Percentiles rank a stretch among this genome's conserved stretches.
These are phyloP conservation scores for Solanum hybrid DNA, from an alignment of 305 asterid species.

Conservation along the genomic window DNA sequence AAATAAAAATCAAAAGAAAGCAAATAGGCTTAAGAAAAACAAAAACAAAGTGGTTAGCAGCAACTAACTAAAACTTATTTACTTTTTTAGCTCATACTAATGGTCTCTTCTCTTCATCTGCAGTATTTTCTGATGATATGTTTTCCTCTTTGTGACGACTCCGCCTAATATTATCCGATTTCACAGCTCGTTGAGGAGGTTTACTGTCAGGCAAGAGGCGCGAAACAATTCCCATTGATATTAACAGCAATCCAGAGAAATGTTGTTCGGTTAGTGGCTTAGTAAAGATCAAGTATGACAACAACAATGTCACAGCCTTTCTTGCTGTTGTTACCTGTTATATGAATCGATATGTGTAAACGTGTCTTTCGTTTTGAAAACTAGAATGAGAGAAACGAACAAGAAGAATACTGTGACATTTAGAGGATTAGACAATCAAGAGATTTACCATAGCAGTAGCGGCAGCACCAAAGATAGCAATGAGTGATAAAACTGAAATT, in stretches of 20 bases:
- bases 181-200: slow-evolving; percentile 15
- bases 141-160: slow-evolving; percentile 4
- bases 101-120: slow-evolving; percentile 23
- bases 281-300: slow-evolving; percentile 57
- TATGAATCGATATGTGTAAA: background rate
- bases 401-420: background rate
- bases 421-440: background rate
- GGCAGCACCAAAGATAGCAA: slow-evolving; percentile 93
- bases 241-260: slow-evolving; percentile 52
- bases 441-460: slow-evolving; percentile 78
- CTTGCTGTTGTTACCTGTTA: slow-evolving; percentile 87
- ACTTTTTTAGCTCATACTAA: slow-evolving; percentile 13
- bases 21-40: background rate
- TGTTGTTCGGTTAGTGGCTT: slow-evolving; percentile 38
- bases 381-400: background rate
- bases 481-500: slow-evolving; percentile 82
- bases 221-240: slow-evolving; percentile 37
- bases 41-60: background rate
- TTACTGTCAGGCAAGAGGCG: slow-evolving; percentile 52
- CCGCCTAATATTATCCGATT: slow-evolving; percentile 2
- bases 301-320: slow-evolving; percentile 75
- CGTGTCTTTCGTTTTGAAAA: background rate
- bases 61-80: background rate
- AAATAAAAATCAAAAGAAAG: no score
- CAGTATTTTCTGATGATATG: slow-evolving; percentile 8